Conservation (phyloP, 805 yeast genomes). For the Lachancea fermentati region DNA sequence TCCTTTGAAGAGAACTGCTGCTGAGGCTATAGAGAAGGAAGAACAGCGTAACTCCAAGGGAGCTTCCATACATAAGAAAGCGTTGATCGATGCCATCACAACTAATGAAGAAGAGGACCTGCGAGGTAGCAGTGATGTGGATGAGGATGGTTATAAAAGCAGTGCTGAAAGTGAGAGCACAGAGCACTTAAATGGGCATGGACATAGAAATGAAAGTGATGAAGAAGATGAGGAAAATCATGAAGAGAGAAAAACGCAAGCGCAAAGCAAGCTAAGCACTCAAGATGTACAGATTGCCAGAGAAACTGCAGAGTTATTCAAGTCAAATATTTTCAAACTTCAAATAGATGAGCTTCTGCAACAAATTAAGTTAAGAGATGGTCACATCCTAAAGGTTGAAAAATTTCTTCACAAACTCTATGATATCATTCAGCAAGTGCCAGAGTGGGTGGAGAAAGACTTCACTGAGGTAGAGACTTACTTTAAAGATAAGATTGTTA, state of each 20-base stretch:
- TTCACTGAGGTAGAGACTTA: constrained; percentile 55
- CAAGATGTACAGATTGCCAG: constrained; percentile 88
- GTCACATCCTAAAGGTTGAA: constrained; percentile 60
- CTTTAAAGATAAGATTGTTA: constrained; percentile 47
- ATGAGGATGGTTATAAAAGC: constrained; percentile 8
- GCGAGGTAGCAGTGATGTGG: neutral
- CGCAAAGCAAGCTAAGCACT: constrained; percentile 43
- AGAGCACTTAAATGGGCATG: constrained; percentile 24
- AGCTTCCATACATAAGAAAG: constrained; percentile 8
- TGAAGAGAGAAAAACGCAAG: constrained; percentile 10
- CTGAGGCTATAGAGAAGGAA: constrained; percentile 14
- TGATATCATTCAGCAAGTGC: constrained; percentile 59
- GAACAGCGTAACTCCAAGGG: constrained; percentile 1
- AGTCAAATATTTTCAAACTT: constrained; percentile 89
- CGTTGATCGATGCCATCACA: constrained; percentile 6
- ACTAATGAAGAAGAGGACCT: neutral
- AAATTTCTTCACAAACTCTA: constrained; percentile 70
- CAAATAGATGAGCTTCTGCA: constrained; percentile 87
- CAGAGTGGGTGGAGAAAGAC: constrained; percentile 46
- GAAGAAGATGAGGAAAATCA: constrained; percentile 16
- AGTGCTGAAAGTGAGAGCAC: constrained; percentile 13
- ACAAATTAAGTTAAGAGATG: constrained; percentile 72
- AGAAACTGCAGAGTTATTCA: constrained; percentile 90
- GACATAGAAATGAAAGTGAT: constrained; percentile 24
- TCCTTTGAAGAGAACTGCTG: constrained; percentile 20